phyloP scores from a whole-genome alignment of 2,329 filamentous ascomycete species.

The Thelonectria rubi region DNA sequence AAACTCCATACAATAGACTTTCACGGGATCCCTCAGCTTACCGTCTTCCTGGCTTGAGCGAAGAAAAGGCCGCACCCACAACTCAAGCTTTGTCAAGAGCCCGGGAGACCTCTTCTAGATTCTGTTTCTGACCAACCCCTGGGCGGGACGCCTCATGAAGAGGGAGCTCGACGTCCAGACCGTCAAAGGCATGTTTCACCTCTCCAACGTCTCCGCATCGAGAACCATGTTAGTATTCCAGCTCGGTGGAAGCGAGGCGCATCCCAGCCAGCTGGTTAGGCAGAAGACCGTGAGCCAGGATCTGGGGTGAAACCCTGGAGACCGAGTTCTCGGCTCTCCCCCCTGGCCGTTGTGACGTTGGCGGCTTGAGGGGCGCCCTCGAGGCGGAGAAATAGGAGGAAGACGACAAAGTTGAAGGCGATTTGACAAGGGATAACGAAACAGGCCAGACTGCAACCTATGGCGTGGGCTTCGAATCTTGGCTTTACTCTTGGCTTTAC shows the following conservation, averaged over 20 bases:
- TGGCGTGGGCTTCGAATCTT: neutral
- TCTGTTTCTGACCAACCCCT: slow-evolving; percentile 10
- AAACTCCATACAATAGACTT: slow-evolving; percentile 32
- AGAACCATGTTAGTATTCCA: slow-evolving; percentile 16
- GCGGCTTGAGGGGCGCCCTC: neutral
- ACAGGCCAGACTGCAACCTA: slow-evolving; percentile 9
- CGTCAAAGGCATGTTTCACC: slow-evolving; percentile 21
- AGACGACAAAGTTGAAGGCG: neutral
- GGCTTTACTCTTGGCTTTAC: neutral
- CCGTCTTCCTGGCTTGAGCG: slow-evolving; percentile 30
- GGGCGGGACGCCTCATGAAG: slow-evolving; percentile 14
- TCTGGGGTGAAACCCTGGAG: neutral
- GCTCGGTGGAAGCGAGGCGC: slow-evolving; percentile 9
- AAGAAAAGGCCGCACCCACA: slow-evolving; percentile 24
- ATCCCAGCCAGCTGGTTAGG: slow-evolving; percentile 14
- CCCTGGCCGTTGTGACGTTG: slow-evolving; percentile 2
- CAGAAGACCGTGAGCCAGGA: slow-evolving; percentile 6
- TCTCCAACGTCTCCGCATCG: slow-evolving; percentile 24
- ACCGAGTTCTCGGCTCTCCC: neutral
- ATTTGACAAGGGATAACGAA: neutral
- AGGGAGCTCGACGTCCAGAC: slow-evolving; percentile 25
- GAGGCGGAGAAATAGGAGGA: slow-evolving; percentile 9
- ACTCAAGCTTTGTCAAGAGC: slow-evolving; percentile 32
- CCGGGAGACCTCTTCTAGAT: slow-evolving; percentile 26
- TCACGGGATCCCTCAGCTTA: slow-evolving; percentile 30